Conservation (phyloP, 208 protist species). For the Leishmania aethiopica region DNA sequence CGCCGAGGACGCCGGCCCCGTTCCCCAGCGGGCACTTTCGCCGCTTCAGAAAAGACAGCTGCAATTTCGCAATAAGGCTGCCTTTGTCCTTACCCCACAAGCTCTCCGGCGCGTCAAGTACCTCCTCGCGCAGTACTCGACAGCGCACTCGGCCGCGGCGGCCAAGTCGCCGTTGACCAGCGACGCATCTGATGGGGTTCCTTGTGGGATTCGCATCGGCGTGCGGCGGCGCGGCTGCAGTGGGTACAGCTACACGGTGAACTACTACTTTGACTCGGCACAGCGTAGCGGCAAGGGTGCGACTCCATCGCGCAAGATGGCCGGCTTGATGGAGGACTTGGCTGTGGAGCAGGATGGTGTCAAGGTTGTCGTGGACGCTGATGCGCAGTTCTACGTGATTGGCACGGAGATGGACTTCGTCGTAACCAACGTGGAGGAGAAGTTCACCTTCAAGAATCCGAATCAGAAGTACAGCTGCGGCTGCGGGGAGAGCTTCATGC, state of each 20-base stretch:
- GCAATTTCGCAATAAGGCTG: constrained; percentile 78
- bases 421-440: constrained; percentile 92
- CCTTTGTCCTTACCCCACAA: constrained; percentile 82
- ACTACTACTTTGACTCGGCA: constrained; percentile 73
- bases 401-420: constrained; percentile 98
- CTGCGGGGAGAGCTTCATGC: constrained; percentile 97
- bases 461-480: constrained; percentile 96
- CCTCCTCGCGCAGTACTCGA: constrained; percentile 56
- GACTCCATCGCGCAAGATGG: neutral
- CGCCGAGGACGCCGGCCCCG: constrained; percentile 66
- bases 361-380: constrained; percentile 92
- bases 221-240: constrained; percentile 95
- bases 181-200: neutral
- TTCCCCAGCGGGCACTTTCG: constrained; percentile 63
- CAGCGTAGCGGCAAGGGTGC: neutral
- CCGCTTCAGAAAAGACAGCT: constrained; percentile 85
- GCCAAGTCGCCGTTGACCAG: neutral
- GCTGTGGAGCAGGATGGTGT: constrained; percentile 93
- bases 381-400: constrained; percentile 97
- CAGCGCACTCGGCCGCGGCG: neutral
- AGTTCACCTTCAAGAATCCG: constrained; percentile 98
- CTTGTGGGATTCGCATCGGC: constrained; percentile 91
- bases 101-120: constrained; percentile 83
- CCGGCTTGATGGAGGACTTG: constrained; percentile 46
- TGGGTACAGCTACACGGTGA: constrained; percentile 97